Conservation (phyloP, 352 stramenopile genomes). For the Pythium sukuiense region DNA sequence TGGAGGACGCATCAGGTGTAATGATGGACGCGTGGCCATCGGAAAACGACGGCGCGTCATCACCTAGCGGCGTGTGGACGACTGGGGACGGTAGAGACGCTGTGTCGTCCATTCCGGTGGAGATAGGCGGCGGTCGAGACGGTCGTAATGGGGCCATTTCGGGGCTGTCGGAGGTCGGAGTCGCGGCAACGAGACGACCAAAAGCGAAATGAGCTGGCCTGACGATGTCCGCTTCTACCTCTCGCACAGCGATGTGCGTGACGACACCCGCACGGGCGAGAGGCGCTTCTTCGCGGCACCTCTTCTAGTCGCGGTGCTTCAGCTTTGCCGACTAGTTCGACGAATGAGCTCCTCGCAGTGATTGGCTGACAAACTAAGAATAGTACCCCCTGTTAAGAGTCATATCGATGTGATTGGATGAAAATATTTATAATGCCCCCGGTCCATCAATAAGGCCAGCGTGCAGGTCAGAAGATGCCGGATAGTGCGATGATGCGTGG, state of each 20-base stretch:
- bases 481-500: not conserved
- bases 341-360: not conserved
- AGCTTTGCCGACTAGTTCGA: conserved; percentile 2
- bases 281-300: not conserved
- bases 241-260: not conserved
- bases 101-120: not conserved
- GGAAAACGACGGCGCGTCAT: conserved; percentile 12
- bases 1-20: conserved; percentile 9
- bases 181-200: not conserved
- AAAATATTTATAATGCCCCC: not conserved
- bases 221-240: not conserved
- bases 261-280: not conserved
- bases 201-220: not conserved
- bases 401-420: not conserved
- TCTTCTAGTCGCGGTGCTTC: conserved; percentile 4
- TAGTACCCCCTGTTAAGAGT: not conserved
- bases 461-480: not conserved
- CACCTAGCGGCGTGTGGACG: conserved; percentile 23
- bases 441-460: not conserved
- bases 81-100: conserved; percentile 8
- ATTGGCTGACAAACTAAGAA: not conserved
- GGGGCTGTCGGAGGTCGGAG: not conserved
- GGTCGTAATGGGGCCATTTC: not conserved
- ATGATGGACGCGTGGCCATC: conserved; percentile 9
- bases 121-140: not conserved